These are phyloP conservation scores for Fagus sylvatica DNA, from an alignment of 306 rosid genomes.

Conservation along the genomic window DNA sequence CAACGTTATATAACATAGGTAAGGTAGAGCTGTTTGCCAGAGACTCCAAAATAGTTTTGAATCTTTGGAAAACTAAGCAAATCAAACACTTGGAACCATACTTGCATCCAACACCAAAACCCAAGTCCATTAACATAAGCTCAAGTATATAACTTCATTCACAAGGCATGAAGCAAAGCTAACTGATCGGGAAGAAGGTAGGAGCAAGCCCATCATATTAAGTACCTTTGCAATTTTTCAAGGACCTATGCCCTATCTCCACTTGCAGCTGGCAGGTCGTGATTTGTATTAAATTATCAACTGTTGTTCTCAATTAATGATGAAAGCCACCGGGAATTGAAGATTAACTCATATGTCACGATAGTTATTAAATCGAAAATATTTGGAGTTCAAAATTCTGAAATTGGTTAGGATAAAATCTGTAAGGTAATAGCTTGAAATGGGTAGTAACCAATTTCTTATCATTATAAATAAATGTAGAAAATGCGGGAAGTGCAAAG, in stretches of 20 bases:
- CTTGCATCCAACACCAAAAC: neutral
- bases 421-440: neutral
- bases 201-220: neutral
- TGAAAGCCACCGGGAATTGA: neutral
- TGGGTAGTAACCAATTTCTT: neutral
- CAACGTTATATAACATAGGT: neutral
- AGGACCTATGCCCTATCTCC: neutral
- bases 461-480: no score
- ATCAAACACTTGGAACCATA: neutral
- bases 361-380: neutral
- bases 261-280: neutral
- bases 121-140: neutral
- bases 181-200: neutral
- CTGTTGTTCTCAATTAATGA: neutral
- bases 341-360: neutral
- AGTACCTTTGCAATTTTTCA: neutral
- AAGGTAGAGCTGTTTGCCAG: neutral
- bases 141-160: neutral
- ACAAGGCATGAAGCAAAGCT: neutral
- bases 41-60: neutral
- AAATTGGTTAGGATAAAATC: no score
- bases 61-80: neutral
- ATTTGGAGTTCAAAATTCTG: no score
- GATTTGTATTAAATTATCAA: neutral
- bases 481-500: no score